Conservation (phyloP, 1,139 yeast species). For the Candida frijolesensis region DNA sequence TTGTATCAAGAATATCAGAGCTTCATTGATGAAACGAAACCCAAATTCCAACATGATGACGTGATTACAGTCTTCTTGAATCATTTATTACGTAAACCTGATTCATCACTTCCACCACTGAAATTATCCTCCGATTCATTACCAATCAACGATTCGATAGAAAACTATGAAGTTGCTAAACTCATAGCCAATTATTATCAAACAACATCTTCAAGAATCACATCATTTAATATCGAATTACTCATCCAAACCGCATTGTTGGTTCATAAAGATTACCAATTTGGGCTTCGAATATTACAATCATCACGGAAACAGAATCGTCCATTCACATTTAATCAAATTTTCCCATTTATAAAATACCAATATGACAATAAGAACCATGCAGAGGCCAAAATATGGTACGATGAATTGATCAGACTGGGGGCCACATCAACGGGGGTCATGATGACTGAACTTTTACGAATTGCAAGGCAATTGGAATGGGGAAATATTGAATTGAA, state of each 20-base stretch:
- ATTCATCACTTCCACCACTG: neutral
- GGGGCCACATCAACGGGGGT: constrained; percentile 33
- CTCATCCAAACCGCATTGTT: constrained; percentile 32
- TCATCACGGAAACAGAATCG: constrained; percentile 26
- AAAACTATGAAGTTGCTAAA: constrained; percentile 34
- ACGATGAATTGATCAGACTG: constrained; percentile 33
- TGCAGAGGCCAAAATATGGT: constrained; percentile 40
- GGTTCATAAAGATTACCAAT: constrained; percentile 34
- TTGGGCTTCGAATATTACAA: constrained; percentile 36
- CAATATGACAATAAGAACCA: constrained; percentile 36
- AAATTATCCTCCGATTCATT: constrained; percentile 6
- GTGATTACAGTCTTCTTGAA: constrained; percentile 19
- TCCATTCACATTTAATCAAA: constrained; percentile 44
- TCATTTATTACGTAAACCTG: constrained; percentile 19
- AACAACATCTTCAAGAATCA: constrained; percentile 19
- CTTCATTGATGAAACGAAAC: neutral
- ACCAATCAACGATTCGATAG: neutral
- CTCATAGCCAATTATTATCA: constrained; percentile 25
- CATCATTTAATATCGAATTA: constrained; percentile 29
- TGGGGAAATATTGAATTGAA: constrained; percentile 40
- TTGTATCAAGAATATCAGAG: constrained; percentile 24
- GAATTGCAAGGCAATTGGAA: constrained; percentile 36
- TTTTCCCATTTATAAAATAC: constrained; percentile 42
- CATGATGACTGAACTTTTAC: constrained; percentile 32
- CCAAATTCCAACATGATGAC: neutral